Base-by-base conservation (phyloP, 805 yeast genomes). In the Naumovozyma dairenensis region DNA sequence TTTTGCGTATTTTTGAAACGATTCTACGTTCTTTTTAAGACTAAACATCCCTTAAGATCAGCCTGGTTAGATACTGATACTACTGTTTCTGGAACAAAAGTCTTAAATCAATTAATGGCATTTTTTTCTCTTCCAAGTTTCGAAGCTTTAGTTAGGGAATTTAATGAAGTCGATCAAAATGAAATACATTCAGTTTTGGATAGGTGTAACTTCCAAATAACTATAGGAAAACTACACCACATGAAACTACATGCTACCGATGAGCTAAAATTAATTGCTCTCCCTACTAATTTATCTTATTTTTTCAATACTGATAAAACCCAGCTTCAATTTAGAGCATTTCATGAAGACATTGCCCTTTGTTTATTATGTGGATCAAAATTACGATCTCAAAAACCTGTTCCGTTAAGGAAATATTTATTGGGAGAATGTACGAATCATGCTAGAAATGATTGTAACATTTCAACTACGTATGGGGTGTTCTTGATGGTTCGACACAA, bases 391-490 rank as follows among this genome's bases (percentile, higher is more conserved):
- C 96, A 87, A 48, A 73, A 62, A 40, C 55, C 63, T 26, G 70
- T 75, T 13, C 36, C 48, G 6, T 21, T 45, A 18, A 65, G 70
- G 32, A 77, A 76, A 0, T 68, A 66, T 28, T 55, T 57, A 4
- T 57, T 62, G 14, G 97, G 97, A 0, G 84, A 85, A 42, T 89
- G 97, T 52, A 80, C 79, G 13, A 66, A 72, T 30, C 97, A 89
- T 54, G 64, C 60, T 36, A 57, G 64, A 32, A 66, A 70, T 53
- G 78, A 77, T 39, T 81, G 93, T 50, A 32, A 36, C n/a, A 34
- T 42, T 9, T 39, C 29, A 5, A 40, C 51, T 5, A 35, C 43
- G 2, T 50, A 42, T 35, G 57, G 55, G 10, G 42, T 48, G 14
- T 53, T 55, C 35, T 38, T 56, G 13, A 29, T 56, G 34, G 32